Percentiles rank a stretch among this genome's conserved stretches.
These are phyloP conservation scores for Monosporascus sp. DNA, from an alignment of 2,329 filamentous ascomycete genomes.

Conservation along the genomic window DNA sequence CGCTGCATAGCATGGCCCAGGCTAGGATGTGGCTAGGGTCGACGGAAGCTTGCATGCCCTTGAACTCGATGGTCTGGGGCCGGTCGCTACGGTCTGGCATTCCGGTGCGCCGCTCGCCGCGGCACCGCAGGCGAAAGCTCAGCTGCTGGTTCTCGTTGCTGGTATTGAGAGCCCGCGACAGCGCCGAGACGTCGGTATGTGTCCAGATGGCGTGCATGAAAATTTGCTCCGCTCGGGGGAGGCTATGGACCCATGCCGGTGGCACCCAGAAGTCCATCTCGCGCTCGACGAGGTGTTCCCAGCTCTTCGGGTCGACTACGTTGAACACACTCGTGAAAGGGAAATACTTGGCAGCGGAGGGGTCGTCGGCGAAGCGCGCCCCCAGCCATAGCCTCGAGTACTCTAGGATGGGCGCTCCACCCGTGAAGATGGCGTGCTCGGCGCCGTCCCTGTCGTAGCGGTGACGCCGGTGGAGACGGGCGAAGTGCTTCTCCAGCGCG, in stretches of 20 bases:
- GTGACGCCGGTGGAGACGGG: slow-evolving; percentile 2
- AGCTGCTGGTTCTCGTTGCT: neutral
- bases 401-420: neutral
- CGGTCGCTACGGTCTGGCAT: neutral
- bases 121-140: slow-evolving; percentile 4
- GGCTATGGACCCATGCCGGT: neutral
- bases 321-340: neutral
- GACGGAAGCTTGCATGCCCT: slow-evolving; percentile 4
- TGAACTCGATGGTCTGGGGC: slow-evolving; percentile 12
- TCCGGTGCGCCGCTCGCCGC: slow-evolving; percentile 2
- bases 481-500: neutral
- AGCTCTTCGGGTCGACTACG: neutral
- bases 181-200: slow-evolving; percentile 1
- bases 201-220: slow-evolving; percentile 10
- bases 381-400: slow-evolving; percentile 1
- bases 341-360: neutral
- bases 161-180: slow-evolving; percentile 2
- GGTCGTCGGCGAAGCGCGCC: neutral
- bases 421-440: slow-evolving; percentile 2
- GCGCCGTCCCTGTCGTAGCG: neutral
- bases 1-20: slow-evolving; percentile 1
- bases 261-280: slow-evolving; percentile 5
- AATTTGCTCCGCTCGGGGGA: neutral
- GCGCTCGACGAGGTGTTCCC: neutral
- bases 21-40: slow-evolving; percentile 3